Base-by-base conservation (phyloP, 2,329 filamentous ascomycete genomes). In the Aspergillus sp. region DNA sequence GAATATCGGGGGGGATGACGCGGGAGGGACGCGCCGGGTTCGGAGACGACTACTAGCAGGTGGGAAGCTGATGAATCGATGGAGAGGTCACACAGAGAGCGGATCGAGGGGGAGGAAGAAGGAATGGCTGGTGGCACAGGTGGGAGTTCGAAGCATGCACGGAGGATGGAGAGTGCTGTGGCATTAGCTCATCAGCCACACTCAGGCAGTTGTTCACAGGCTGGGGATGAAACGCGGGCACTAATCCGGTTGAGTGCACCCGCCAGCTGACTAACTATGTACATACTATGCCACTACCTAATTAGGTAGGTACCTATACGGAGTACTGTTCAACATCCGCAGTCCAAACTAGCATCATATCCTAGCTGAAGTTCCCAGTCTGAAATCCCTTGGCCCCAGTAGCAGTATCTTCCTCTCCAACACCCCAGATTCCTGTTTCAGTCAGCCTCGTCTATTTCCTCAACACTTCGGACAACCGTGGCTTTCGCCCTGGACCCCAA, bases 131-230 rank as follows among this genome's bases (percentile, higher is more conserved):
- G 16, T 19, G 45, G 16, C 26, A 30, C 26, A 30, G 17, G 26
- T 24, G 26, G 30, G 35, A 48, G 24, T 16, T n/a, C 16, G 19
- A 20, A 53, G 22, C 26, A 38, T 32, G 45, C 32, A 51, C 32
- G 33, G 49, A 50, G 51, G 41, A 47, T 30, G 51, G 46, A 58
- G 51, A 49, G 56, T 41, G 44, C 52, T 48, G 45, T 44, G 54
- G 51, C 53, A 61, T 64, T 60, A 67, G 62, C 61, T 67, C 62
- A 66, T 64, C 57, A 51, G 38, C 57, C 54, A 42, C 43, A 32
- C 43, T 53, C 40, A 42, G 19, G 16, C 16, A 42, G 40, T 30
- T 30, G 10, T 9, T 30, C 16, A 8, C 16, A 13, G 40, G 56
- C 60, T 62, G 62, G 61, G 58, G 60, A 53, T 52, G 51, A 49